Evolutionary conservation across 2,329 filamentous ascomycete genomes (phyloP), one percentile per base, ranked within the genome.

Genomic region (Scopulariopsis brevicaulis): DNA sequence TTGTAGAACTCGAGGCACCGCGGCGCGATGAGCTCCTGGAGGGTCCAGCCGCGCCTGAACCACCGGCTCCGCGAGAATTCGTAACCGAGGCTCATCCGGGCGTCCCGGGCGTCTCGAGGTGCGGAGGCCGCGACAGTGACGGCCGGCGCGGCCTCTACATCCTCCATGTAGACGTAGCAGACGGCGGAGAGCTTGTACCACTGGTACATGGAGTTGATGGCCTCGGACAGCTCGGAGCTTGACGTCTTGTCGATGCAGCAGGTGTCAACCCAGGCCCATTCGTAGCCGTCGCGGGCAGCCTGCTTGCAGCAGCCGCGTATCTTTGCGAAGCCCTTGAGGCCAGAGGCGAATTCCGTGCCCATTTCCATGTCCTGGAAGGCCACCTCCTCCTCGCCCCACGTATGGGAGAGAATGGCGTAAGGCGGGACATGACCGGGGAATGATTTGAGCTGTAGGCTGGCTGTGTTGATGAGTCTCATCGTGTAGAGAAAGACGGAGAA

Each of bases 351-450:
- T 15, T 15, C 14, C 25, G 18, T 32, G 46, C 55, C 55, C 20
- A 6, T 52, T 53, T 53, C 37, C 60, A 64, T 62, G 18, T 69
- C 65, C n/a, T 68, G 62, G 28, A 67, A 66, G 3, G 60, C 61
- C 0, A 70, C 62, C 54, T 72, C 69, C 1, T 66, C 65, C 1
- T 63, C 58, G 10, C 62, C 64, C 69, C 70, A 72, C 0, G 67
- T 70, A 53, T 72, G 70, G 2, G 69, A 72, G 1, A 73, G 63
- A 25, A 72, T 72, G 12, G 65, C 68, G 55, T 71, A 73, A 0
- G 56, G 57, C 8, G 65, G 65, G 7, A 61, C 59, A 4, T 63
- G 57, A 34, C 63, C 61, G 5, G 63, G 58, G 50, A 68, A 68
- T 20, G 59, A 60, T 43, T 65, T 60, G 10, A 70, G 59, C 1